Conservation (phyloP, 2,329 filamentous ascomycete species). For the Botrytis elliptica region DNA sequence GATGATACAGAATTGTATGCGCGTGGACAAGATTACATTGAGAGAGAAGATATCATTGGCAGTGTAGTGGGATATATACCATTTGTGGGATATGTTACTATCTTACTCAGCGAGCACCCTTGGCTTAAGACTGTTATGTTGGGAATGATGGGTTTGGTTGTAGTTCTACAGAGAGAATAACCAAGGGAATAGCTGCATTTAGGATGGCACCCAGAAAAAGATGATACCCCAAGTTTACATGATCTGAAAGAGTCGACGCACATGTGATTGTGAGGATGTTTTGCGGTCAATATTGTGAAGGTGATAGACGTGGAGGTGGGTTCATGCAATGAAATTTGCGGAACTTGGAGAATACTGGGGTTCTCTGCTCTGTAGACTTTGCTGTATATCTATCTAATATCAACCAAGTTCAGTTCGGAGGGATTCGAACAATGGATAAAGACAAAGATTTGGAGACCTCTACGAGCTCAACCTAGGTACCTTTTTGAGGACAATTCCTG, state of each 20-base stretch:
- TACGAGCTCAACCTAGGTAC: neutral
- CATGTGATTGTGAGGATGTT: slow-evolving; percentile 6
- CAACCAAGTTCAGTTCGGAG: neutral
- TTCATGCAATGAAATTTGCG: neutral
- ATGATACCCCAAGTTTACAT: slow-evolving; percentile 32
- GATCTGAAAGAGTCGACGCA: slow-evolving; percentile 6
- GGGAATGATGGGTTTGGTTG: slow-evolving; percentile 90
- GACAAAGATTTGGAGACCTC: neutral
- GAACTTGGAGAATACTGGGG: neutral
- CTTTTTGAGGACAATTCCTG: neutral
- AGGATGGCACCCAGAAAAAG: slow-evolving; percentile 17
- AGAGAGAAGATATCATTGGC: slow-evolving; percentile 86
- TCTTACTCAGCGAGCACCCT: slow-evolving; percentile 89
- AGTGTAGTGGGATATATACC: slow-evolving; percentile 90
- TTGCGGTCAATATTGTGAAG: neutral
- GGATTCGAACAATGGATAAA: neutral
- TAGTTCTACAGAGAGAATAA: slow-evolving; percentile 86
- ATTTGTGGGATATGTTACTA: slow-evolving; percentile 95
- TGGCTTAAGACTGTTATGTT: slow-evolving; percentile 96
- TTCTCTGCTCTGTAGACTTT: neutral
- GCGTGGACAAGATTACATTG: slow-evolving; percentile 79
- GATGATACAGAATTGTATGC: slow-evolving; percentile 94
- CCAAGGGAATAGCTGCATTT: neutral
- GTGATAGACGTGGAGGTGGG: neutral
- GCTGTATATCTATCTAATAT: neutral